Evolutionary conservation across 768 basidiomycete genomes (phyloP).

Genomic region (Rhizopogon vulgaris): DNA sequence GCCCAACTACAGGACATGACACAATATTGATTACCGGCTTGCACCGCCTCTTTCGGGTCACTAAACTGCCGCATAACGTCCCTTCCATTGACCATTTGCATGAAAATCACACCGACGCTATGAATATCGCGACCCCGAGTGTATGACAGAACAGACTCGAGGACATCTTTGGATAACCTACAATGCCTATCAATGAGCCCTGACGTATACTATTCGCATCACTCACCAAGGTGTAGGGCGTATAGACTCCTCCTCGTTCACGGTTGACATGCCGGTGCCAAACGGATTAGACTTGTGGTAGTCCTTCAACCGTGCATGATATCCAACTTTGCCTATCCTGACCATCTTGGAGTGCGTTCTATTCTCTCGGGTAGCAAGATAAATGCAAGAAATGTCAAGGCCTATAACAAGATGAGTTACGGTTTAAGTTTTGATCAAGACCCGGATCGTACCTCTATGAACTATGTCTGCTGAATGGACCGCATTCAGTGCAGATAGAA

Average conservation of each 20-base stretch:
- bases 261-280: slow-evolving; percentile 20
- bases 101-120: slow-evolving; percentile 66
- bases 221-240: slow-evolving; percentile 26
- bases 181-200: background rate
- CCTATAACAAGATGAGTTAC: slow-evolving; percentile 30
- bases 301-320: slow-evolving; percentile 67
- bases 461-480: slow-evolving; percentile 61
- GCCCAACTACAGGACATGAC: background rate
- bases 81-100: slow-evolving; percentile 83
- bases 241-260: slow-evolving; percentile 15
- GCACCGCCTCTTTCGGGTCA: slow-evolving; percentile 53
- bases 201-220: background rate
- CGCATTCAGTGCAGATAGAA: slow-evolving; percentile 61
- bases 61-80: slow-evolving; percentile 52
- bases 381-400: slow-evolving; percentile 53
- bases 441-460: slow-evolving; percentile 51
- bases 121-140: slow-evolving; percentile 79
- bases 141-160: slow-evolving; percentile 74
- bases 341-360: slow-evolving; percentile 53
- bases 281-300: slow-evolving; percentile 84
- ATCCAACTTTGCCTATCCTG: slow-evolving; percentile 71
- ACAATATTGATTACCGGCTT: slow-evolving; percentile 38
- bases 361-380: slow-evolving; percentile 48
- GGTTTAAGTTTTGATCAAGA: background rate
- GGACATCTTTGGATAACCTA: slow-evolving; percentile 74